These are phyloP conservation scores for Cystobasidium slooffiae DNA, from an alignment of 1,284 basidiomycete genomes.

Conservation along the genomic window DNA sequence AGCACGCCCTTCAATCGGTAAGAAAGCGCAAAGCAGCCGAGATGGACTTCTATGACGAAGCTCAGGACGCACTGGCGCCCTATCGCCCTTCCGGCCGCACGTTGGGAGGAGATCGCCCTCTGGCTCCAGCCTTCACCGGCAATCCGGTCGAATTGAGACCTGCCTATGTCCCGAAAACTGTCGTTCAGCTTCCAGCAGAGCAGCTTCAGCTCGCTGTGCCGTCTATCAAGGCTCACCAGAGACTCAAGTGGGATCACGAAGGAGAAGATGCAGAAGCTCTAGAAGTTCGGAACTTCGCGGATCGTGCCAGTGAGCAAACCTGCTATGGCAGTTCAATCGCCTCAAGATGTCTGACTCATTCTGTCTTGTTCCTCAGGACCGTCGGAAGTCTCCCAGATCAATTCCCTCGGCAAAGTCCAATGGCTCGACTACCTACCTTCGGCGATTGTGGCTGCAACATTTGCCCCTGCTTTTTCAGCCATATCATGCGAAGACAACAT, in stretches of 20 bases:
- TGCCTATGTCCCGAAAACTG: constrained; percentile 48
- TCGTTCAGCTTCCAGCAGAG: constrained; percentile 46
- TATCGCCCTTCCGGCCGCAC: constrained; percentile 60
- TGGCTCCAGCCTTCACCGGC: constrained; percentile 56
- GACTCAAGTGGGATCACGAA: constrained; percentile 65
- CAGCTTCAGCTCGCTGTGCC: constrained; percentile 60
- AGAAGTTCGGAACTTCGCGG: constrained; percentile 78
- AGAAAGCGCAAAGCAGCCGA: constrained; percentile 28
- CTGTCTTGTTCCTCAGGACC: constrained; percentile 59
- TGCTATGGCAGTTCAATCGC: not conserved
- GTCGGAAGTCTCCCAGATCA: constrained; percentile 71
- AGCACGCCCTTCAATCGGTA: constrained; percentile 1
- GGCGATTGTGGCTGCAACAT: constrained; percentile 69
- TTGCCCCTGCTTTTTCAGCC: constrained; percentile 71
- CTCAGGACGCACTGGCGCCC: constrained; percentile 6
- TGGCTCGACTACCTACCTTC: constrained; percentile 87
- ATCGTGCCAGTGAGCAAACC: constrained; percentile 56
- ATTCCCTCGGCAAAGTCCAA: constrained; percentile 67
- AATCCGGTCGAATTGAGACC: constrained; percentile 64
- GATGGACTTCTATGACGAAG: constrained; percentile 11
- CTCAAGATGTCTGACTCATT: not conserved
- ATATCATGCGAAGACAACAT: constrained; percentile 75
- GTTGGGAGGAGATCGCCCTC: constrained; percentile 74
- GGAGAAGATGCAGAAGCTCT: constrained; percentile 66
- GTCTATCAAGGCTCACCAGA: constrained; percentile 66